These are phyloP conservation scores for Harringtonia lauricola DNA, from an alignment of 2,329 filamentous ascomycete genomes.

Conservation along the genomic window DNA sequence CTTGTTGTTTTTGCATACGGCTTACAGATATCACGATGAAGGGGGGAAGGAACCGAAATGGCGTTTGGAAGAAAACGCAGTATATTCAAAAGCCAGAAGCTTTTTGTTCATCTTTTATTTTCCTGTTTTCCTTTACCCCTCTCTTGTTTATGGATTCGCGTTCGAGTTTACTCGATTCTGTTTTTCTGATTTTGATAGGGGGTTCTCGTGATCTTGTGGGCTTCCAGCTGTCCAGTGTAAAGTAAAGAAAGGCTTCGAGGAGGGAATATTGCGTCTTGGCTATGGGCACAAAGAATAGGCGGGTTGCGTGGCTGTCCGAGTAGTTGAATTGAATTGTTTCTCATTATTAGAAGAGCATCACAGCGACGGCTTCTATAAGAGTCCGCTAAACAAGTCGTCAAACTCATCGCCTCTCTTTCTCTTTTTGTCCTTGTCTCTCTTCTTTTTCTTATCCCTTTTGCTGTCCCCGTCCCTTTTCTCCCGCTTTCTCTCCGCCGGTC, in stretches of 20 bases:
- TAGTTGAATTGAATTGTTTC: no score
- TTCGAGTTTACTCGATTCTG: not conserved
- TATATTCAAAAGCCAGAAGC: not conserved
- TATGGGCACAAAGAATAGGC: no score
- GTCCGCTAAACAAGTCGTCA: constrained; percentile 58
- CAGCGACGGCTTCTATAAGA: constrained; percentile 26
- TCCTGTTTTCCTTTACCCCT: not conserved
- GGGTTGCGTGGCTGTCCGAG: no score
- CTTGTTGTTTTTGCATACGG: not conserved
- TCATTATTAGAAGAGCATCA: constrained; percentile 5
- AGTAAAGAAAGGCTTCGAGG: constrained; percentile 1
- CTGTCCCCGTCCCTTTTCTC: constrained; percentile 8
- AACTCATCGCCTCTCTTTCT: constrained; percentile 42
- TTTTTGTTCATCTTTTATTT: not conserved
- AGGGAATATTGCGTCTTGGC: not conserved
- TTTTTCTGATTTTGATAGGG: not conserved
- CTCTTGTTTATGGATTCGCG: not conserved
- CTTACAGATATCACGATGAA: not conserved
- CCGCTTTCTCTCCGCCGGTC: not conserved
- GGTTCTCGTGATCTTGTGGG: not conserved
- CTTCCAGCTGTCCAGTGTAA: constrained; percentile 2
- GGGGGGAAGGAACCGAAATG: constrained; percentile 3
- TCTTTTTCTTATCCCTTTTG: constrained; percentile 12
- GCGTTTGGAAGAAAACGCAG: constrained; percentile 8
- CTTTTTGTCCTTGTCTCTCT: constrained; percentile 8